A percentile compares a stretch with the other conserved stretches of the same genome.
phyloP scores from a whole-genome alignment of 768 basidiomycete species.

The Lentinula edodes region DNA sequence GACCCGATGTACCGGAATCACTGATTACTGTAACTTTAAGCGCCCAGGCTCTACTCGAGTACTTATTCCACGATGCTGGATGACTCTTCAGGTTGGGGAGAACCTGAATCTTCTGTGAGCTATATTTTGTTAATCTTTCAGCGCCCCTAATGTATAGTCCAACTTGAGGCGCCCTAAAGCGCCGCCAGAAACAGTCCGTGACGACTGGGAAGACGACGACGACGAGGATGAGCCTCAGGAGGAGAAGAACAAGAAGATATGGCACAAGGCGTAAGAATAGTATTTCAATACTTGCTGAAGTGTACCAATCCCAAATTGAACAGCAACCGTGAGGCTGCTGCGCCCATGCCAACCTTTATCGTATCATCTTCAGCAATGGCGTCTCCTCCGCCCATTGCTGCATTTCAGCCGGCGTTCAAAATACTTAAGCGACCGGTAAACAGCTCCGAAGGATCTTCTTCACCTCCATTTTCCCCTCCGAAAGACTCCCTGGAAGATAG shows the following conservation, averaged over 20 bases:
- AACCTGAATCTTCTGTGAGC: slow-evolving; percentile 1
- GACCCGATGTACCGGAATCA: background rate
- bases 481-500: slow-evolving; percentile 47
- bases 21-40: background rate
- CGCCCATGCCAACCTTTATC: slow-evolving; percentile 65
- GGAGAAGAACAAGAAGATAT: slow-evolving; percentile 46
- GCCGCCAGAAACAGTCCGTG: slow-evolving; percentile 22
- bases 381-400: slow-evolving; percentile 47
- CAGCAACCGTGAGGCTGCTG: slow-evolving; percentile 53
- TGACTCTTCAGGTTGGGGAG: background rate
- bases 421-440: slow-evolving; percentile 67
- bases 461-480: background rate
- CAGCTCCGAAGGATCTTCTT: slow-evolving; percentile 8
- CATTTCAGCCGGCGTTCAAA: slow-evolving; percentile 57
- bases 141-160: background rate
- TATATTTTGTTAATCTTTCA: background rate
- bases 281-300: slow-evolving; percentile 1
- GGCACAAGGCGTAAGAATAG: slow-evolving; percentile 64
- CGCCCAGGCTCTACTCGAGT: background rate
- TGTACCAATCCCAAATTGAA: slow-evolving; percentile 4
- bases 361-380: slow-evolving; percentile 28
- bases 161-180: slow-evolving; percentile 1
- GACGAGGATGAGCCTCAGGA: slow-evolving; percentile 35
- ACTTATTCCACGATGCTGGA: background rate
- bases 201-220: slow-evolving; percentile 58